phyloP scores from a whole-genome alignment of 768 basidiomycete genomes.

The Pholiota conissans region DNA sequence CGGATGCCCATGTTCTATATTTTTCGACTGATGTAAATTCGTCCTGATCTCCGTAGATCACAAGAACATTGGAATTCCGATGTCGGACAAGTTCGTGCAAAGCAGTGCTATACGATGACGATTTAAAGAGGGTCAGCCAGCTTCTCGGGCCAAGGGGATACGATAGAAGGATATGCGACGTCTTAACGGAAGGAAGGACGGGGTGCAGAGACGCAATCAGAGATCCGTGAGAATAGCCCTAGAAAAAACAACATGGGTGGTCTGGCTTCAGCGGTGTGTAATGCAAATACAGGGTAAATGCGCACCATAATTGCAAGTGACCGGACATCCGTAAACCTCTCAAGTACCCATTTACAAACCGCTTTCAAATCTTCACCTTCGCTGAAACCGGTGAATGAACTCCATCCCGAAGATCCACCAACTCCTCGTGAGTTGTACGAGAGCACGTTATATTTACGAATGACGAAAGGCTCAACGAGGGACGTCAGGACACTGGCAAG shows the following conservation, averaged over 20 bases:
- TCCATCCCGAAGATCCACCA: slow-evolving; percentile 69
- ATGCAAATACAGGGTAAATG: slow-evolving; percentile 8
- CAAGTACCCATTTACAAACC: slow-evolving; percentile 55
- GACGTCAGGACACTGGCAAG: slow-evolving; percentile 14
- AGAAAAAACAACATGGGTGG: background rate
- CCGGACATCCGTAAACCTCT: slow-evolving; percentile 38
- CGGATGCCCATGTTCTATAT: slow-evolving; percentile 57
- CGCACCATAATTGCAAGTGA: slow-evolving; percentile 64
- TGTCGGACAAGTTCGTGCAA: slow-evolving; percentile 51
- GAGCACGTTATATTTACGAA: slow-evolving; percentile 55
- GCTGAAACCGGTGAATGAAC: slow-evolving; percentile 68
- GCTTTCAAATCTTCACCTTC: slow-evolving; percentile 73
- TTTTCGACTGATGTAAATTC: slow-evolving; percentile 61
- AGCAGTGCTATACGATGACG: slow-evolving; percentile 50
- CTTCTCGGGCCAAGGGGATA: slow-evolving; percentile 72
- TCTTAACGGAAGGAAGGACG: slow-evolving; percentile 46
- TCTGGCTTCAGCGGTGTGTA: too few relatives aligned
- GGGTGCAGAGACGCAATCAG: slow-evolving; percentile 71
- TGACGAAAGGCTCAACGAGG: slow-evolving; percentile 35
- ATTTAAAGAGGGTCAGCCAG: slow-evolving; percentile 69
- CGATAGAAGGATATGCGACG: slow-evolving; percentile 69
- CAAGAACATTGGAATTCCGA: slow-evolving; percentile 49
- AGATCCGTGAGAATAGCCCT: slow-evolving; percentile 76
- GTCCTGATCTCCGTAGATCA: slow-evolving; percentile 69
- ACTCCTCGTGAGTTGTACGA: slow-evolving; percentile 80